Evolutionary conservation across 441 rosid species (phyloP), one percentile per base, ranked within the genome.

Genomic region (Populus hybrid): DNA sequence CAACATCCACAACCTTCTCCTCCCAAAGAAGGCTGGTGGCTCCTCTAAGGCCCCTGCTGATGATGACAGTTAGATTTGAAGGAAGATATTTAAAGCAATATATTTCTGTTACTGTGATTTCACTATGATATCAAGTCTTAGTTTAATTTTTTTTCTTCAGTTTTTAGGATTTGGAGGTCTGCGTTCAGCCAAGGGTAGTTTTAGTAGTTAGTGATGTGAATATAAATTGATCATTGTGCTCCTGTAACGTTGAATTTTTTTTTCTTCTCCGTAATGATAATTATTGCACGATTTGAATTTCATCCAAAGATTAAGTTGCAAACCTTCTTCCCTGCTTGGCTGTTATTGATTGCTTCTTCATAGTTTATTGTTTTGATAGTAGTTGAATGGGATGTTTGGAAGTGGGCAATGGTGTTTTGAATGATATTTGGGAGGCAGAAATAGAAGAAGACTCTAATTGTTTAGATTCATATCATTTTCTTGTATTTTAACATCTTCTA

Each of bases 1-100:
- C 1, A 95, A 95, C 84, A 93, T 95, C 84, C 98, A 95, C 90
- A 91, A 90, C 80, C 97, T 91, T 23, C 93, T 93, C 38, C 90
- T 93, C 40, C 98, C 97, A 1, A 95, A 93, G 86, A 95, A 95
- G 89, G 20, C 95, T 1, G 97, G 97, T 9, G 74, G 92, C 69
- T 88, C 89, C 7, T 85, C 97, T 1, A 93, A 94, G 90, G 85
- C 90, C 4, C 68, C 80, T 12, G 93, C 76, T 40, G 96, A 88
- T 3, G 97, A 79, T 69, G 77, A 67, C 70, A 73, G 74, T 61
- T 67, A 78, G 57, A 30, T 28, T 24, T 8, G 6, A 57, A 30
- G 32, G 20, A 67, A 68, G 42, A 11, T 23, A 20, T 66, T 4
- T 14, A 38, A 64, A 10, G n/a, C 28, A 4, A 32, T 34, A 63